A percentile compares a stretch with the other conserved stretches of the same genome.
Evolutionary conservation across 345 rosid genomes (phyloP).

Genomic region (Rhizophora mangle): DNA sequence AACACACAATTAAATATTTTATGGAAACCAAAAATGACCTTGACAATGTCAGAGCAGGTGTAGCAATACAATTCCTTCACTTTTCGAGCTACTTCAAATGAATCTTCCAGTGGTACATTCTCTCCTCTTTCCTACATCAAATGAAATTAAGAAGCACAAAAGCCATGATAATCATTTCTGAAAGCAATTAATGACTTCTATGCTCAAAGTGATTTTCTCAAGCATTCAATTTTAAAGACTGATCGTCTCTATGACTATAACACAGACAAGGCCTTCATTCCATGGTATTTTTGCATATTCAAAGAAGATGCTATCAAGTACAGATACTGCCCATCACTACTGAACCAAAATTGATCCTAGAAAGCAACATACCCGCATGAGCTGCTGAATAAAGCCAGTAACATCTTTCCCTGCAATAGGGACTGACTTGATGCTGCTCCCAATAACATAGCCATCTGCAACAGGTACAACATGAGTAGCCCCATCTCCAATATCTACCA

Average conservation of each 20-base stretch:
- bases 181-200: not conserved
- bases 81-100: slow-evolving; percentile 90
- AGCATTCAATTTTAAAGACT: slow-evolving; percentile 4
- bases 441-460: slow-evolving; percentile 98
- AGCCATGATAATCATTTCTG: not conserved
- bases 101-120: slow-evolving; percentile 93
- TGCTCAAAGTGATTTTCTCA: not conserved
- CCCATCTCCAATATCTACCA: slow-evolving; percentile 96
- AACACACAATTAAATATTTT: not conserved
- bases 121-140: slow-evolving; percentile 88
- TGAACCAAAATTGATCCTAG: not conserved
- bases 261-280: not conserved
- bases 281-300: too few relatives aligned
- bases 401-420: slow-evolving; percentile 95
- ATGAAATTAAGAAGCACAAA: slow-evolving; percentile 21
- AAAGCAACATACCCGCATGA: slow-evolving; percentile 75
- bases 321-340: not conserved
- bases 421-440: slow-evolving; percentile 82
- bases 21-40: slow-evolving; percentile 45
- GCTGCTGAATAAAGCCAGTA: slow-evolving; percentile 85
- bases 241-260: not conserved
- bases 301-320: not conserved
- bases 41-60: slow-evolving; percentile 91
- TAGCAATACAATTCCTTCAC: slow-evolving; percentile 92
- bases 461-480: slow-evolving; percentile 93